Conservation (phyloP, 2,329 filamentous ascomycete genomes). For the Thermomyces lanuginosus region DNA sequence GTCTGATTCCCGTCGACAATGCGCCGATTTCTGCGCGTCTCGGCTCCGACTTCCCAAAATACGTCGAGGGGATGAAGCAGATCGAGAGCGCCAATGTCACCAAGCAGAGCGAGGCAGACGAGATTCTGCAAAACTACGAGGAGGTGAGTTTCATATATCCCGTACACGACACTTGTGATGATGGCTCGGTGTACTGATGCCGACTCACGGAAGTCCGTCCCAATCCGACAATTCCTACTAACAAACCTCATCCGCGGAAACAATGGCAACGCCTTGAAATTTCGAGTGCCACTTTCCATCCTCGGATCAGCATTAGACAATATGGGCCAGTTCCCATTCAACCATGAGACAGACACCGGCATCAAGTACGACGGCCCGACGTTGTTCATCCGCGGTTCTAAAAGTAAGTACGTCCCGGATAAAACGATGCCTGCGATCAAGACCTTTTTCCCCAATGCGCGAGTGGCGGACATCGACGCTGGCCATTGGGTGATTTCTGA, state of each 20-base stretch:
- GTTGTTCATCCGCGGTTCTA: constrained; percentile 48
- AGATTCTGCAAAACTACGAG: constrained; percentile 61
- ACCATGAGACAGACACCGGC: constrained; percentile 46
- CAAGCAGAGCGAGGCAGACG: constrained; percentile 61
- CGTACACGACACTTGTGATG: constrained; percentile 5
- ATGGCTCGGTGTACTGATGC: neutral
- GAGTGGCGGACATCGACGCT: constrained; percentile 25
- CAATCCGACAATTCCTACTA: constrained; percentile 79
- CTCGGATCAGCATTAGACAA: constrained; percentile 52
- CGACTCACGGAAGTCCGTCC: constrained; percentile 40
- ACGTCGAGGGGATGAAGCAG: constrained; percentile 68
- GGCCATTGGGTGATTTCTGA: constrained; percentile 32
- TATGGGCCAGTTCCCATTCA: constrained; percentile 81
- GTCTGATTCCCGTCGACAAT: constrained; percentile 78
- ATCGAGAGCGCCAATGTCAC: constrained; percentile 54
- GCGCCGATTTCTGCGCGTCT: constrained; percentile 70
- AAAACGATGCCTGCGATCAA: constrained; percentile 25
- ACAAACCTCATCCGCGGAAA: constrained; percentile 55
- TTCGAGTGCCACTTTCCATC: constrained; percentile 61
- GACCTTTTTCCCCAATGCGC: constrained; percentile 25
- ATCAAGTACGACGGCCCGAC: constrained; percentile 55
- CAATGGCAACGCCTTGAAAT: constrained; percentile 44
- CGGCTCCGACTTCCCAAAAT: constrained; percentile 57
- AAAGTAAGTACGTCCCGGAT: constrained; percentile 25
- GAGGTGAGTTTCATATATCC: constrained; percentile 28